Base-by-base conservation (phyloP, 345 rosid genomes). In the Trapa bicornis region DNA sequence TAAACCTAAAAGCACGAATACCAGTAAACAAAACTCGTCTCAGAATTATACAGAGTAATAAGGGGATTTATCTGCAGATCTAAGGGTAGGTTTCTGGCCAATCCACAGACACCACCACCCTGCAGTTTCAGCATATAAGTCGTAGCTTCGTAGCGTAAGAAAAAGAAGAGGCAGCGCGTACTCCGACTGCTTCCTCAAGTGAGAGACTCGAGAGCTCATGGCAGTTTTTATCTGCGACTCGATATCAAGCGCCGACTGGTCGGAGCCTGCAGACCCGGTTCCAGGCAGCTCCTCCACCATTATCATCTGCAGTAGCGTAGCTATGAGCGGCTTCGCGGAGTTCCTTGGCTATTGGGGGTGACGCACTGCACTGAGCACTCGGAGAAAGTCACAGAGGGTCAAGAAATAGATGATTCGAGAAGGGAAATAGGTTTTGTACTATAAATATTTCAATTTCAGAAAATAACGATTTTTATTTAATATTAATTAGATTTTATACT, bases 171-270 rank as follows among this genome's bases (percentile, higher is more conserved):
- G 60, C 47, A 52, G 64, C 2, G 45, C 53, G 50, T 77, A 89
- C 98, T 93, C 89, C 76, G 98, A 73, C 78, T 82, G 80, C 37
- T 82, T 76, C 73, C 77, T 82, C 78, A 93, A 83, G 81, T 88
- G 79, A 35, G 79, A 37, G 69, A 82, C 80, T 61, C 96, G 92
- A 72, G 94, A 78, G 72, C 72, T 85, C 87, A 88, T 81, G 39
- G 96, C 98, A n/a, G 70, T 70, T 53, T 78, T 71, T 70, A 93
- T 84, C 79, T 73, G 80, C 10, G 75, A 78, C 85, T 93, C 87
- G n/a, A 80, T 76, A 43, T 74, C 62, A 3, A 37, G 62, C 66
- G 64, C 74, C 74, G 75, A 67, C 43, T 76, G 79, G 62, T 75
- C 87, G 29, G 77, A 75, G 83, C 77, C 83, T 12, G 32, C 68